phyloP scores from a whole-genome alignment of 1,284 basidiomycete genomes.

The Ustanciosporium gigantosporum region DNA sequence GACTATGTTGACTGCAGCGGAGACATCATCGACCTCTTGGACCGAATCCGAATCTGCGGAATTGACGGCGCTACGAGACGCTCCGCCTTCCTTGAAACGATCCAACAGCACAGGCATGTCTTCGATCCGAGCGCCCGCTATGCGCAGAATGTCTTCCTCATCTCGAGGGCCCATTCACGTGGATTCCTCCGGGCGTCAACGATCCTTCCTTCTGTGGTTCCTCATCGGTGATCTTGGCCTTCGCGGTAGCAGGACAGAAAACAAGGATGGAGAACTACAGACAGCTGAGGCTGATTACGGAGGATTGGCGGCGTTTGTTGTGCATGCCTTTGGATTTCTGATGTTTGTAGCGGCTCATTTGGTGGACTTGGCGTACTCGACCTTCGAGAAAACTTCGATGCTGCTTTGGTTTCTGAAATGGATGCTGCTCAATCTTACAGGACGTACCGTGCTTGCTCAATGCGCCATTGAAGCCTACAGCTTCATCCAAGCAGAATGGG shows the following conservation, averaged over 20 bases:
- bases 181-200: slow-evolving; percentile 19
- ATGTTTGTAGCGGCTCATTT: slow-evolving; percentile 55
- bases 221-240: slow-evolving; percentile 48
- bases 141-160: slow-evolving; percentile 1
- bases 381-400: slow-evolving; percentile 29
- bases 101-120: background rate
- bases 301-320: slow-evolving; percentile 9
- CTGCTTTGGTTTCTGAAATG: slow-evolving; percentile 55
- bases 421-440: slow-evolving; percentile 51
- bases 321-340: slow-evolving; percentile 37
- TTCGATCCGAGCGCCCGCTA: background rate
- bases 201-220: slow-evolving; percentile 48
- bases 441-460: slow-evolving; percentile 51
- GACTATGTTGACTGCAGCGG: background rate
- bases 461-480: slow-evolving; percentile 49
- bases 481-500: slow-evolving; percentile 55
- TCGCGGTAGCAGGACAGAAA: slow-evolving; percentile 3
- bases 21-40: background rate
- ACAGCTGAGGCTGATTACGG: slow-evolving; percentile 13
- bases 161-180: slow-evolving; percentile 12
- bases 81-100: no score
- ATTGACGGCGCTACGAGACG: no score
- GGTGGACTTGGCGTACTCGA: slow-evolving; percentile 41
- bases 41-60: background rate
- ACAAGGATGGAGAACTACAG: background rate